Percentiles rank a stretch among this genome's conserved stretches.
phyloP scores from a whole-genome alignment of 1,139 yeast genomes.

The Geotrichum carabidarum region DNA sequence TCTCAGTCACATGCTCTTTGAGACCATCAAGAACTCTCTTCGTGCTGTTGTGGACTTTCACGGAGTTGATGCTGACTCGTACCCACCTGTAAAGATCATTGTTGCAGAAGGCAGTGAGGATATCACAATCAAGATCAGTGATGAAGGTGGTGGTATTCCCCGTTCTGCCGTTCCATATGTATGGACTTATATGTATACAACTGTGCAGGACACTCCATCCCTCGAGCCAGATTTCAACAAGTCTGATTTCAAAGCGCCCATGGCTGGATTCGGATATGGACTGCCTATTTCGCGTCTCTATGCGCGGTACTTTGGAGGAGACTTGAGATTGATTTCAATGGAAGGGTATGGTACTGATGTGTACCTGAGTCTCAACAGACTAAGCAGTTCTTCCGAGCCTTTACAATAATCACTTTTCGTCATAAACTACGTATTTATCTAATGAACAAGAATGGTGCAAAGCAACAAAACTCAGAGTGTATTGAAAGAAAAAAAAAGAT shows the following conservation, averaged over 20 bases:
- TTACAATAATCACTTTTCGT: slow-evolving; percentile 32
- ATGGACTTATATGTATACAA: slow-evolving; percentile 89
- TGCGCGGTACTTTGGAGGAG: slow-evolving; percentile 90
- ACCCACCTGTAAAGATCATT: slow-evolving; percentile 81
- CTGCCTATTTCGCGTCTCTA: slow-evolving; percentile 80
- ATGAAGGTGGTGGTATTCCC: slow-evolving; percentile 93
- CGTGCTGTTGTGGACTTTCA: slow-evolving; percentile 81
- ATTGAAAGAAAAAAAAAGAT: too few species aligned
- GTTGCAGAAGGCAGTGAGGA: slow-evolving; percentile 91
- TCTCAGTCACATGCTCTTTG: slow-evolving; percentile 81
- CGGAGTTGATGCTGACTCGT: slow-evolving; percentile 51
- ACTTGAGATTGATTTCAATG: slow-evolving; percentile 78
- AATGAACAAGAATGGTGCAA: too few species aligned
- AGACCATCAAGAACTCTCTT: slow-evolving; percentile 74
- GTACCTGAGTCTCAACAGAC: slow-evolving; percentile 69
- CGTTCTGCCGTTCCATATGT: slow-evolving; percentile 77
- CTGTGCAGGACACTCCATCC: slow-evolving; percentile 70
- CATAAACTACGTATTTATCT: too few species aligned
- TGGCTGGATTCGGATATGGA: slow-evolving; percentile 94
- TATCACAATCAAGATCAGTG: slow-evolving; percentile 86
- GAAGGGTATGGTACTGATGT: slow-evolving; percentile 95
- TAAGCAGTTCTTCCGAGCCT: slow-evolving; percentile 48
- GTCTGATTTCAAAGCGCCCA: slow-evolving; percentile 73
- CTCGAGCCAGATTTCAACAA: slow-evolving; percentile 51
- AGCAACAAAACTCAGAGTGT: too few species aligned